These are phyloP conservation scores for Rosa persica DNA, from an alignment of 306 rosid genomes.

Conservation along the genomic window DNA sequence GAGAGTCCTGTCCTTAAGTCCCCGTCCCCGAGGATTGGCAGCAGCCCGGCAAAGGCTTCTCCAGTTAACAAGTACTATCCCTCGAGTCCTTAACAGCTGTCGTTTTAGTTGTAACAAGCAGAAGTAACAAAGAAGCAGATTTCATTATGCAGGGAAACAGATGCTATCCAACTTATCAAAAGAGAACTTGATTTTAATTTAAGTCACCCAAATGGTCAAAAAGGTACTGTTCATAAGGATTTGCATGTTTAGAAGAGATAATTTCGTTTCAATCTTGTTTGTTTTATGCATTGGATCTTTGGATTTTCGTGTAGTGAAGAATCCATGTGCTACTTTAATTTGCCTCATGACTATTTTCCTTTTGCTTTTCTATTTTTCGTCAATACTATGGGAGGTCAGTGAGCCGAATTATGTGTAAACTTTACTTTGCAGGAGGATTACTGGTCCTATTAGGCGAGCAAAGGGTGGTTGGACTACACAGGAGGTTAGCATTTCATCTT, in stretches of 20 bases:
- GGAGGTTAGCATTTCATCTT: constrained; percentile 55
- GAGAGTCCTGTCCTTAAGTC: constrained; percentile 60
- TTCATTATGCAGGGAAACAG: neutral
- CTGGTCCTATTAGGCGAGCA: constrained; percentile 96
- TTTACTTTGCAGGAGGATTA: constrained; percentile 66
- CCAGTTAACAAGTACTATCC: constrained; percentile 65
- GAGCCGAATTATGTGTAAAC: constrained; percentile 19
- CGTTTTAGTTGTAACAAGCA: constrained; percentile 7
- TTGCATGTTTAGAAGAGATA: too few species aligned
- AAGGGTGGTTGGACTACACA: constrained; percentile 98
- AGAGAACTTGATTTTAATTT: neutral
- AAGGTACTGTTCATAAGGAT: too few species aligned
- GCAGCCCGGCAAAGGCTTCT: constrained; percentile 67
- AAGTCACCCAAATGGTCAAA: neutral
- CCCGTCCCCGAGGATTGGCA: constrained; percentile 54
- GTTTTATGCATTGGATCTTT: neutral
- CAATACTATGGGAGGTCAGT: neutral
- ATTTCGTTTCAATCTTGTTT: neutral
- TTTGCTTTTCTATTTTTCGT: constrained; percentile 13
- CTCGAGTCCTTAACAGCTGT: constrained; percentile 22
- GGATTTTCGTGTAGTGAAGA: constrained; percentile 4
- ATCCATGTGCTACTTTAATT: constrained; percentile 1
- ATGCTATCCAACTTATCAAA: neutral
- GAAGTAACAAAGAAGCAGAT: neutral
- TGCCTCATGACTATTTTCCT: constrained; percentile 11